Evolutionary conservation across 2,329 filamentous ascomycete species (phyloP), one percentile per base, ranked within the genome.

Genomic region (Aureobasidium vineae): DNA sequence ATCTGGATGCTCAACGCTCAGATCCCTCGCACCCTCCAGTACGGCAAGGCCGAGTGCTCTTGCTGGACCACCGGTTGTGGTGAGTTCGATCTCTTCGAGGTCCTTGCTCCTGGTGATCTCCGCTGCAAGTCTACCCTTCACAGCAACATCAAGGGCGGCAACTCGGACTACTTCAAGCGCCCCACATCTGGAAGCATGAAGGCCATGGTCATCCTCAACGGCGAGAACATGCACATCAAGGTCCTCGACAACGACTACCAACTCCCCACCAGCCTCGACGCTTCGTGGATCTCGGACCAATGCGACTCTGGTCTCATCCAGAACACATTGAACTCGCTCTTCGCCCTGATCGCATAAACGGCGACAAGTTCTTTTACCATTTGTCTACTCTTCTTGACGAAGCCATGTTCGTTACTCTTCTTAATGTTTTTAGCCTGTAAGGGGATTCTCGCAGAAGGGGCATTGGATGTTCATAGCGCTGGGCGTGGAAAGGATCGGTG

Each of bases 61-160:
- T 93, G 90, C 82, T 92, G 89, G 89, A 77, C 77, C 15, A 81
- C 74, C 72, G 86, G 85, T 43, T 92, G 90, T 74, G 90, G 89
- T 71, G 90, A 94, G 78, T 85, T 90, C 69, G 90, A 94, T 73
- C 82, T 92, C 64, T 87, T 89, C 72, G 90, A 93, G 78, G 83
- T 90, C 28, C 84, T 93, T 47, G 81, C 83, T 68, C 75, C 82
- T 0, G 90, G 89, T 33, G 86, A 88, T 74, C 82, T 79, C 50
- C 86, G 86, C 72, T 85, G 86, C 77, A 92, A 90, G 79, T 87
- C 86, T 45, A 90, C 89, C 19, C 81, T 92, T 71, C 90, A 92
- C 77, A 77, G 77, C 40, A 84, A 86, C 70, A 80, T 84, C 59
- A 80, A 85, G 33, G 88, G 85, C 40, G 89, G 89, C 63, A 86